Evolutionary conservation across 495 filamentous ascomycete genomes (phyloP).

Genomic region (Tuber microsphaerosporum): DNA sequence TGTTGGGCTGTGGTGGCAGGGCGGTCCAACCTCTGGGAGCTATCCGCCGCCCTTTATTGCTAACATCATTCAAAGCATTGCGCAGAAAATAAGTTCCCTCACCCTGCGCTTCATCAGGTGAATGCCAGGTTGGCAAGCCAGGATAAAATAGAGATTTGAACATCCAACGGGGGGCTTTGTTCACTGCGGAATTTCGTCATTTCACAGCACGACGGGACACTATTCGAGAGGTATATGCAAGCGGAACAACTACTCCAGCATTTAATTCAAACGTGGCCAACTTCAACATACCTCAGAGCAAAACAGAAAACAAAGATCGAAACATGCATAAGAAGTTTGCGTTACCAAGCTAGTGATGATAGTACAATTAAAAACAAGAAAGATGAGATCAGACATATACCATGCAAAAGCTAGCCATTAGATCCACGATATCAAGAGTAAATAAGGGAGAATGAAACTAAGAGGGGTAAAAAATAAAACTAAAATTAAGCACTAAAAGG

Average conservation of each 20-base stretch:
- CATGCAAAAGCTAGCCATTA: background rate
- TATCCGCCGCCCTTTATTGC: background rate
- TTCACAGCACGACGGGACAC: background rate
- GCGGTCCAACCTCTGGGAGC: background rate
- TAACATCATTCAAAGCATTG: background rate
- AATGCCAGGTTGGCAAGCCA: too few relatives aligned
- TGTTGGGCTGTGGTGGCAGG: background rate
- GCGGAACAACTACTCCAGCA: background rate
- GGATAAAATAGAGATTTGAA: background rate
- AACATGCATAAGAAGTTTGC: background rate
- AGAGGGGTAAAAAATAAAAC: background rate
- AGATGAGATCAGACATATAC: background rate
- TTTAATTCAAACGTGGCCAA: background rate
- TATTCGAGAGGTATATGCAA: background rate
- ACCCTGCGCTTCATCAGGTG: background rate
- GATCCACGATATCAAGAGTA: background rate
- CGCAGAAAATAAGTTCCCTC: background rate
- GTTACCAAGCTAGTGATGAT: background rate
- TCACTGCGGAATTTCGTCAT: background rate
- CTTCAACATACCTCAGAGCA: background rate
- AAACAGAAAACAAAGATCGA: background rate
- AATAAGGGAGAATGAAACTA: background rate
- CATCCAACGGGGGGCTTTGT: background rate
- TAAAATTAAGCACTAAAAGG: background rate
- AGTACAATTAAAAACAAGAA: background rate